Conservation (phyloP, 345 rosid species). For the Brassica incana region DNA sequence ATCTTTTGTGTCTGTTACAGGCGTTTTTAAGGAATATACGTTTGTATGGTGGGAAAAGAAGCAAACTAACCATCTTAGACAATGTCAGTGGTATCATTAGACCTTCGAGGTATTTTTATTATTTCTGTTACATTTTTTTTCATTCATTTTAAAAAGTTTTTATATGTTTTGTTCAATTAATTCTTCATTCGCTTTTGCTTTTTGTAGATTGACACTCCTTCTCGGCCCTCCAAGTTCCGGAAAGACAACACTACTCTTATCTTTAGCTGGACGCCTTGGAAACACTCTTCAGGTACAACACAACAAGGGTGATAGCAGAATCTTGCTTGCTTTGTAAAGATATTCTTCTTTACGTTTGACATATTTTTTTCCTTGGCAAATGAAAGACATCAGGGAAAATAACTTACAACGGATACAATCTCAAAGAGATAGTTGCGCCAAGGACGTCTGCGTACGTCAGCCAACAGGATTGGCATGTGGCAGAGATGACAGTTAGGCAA, state of each 20-base stretch:
- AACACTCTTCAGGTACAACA: constrained; percentile 58
- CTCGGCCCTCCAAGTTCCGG: constrained; percentile 99
- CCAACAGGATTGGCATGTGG: constrained; percentile 90
- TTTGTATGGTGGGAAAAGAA: constrained; percentile 57
- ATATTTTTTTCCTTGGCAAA: constrained; percentile 20
- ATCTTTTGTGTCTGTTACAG: constrained; percentile 38
- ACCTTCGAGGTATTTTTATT: constrained; percentile 75
- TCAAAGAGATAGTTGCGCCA: constrained; percentile 82
- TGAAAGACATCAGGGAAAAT: constrained; percentile 76
- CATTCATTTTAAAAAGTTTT: background rate
- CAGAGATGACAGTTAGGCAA: constrained; percentile 96
- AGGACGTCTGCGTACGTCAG: constrained; percentile 93
- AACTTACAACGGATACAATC: constrained; percentile 75
- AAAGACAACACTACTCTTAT: constrained; percentile 86
- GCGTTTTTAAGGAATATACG: constrained; percentile 64
- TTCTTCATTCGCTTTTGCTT: background rate
- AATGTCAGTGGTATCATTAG: constrained; percentile 72
- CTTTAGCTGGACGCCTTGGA: constrained; percentile 91
- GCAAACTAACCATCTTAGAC: constrained; percentile 84
- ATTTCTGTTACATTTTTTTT: background rate
- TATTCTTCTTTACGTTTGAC: background rate
- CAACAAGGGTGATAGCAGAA: background rate
- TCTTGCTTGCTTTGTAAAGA: background rate
- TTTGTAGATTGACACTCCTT: constrained; percentile 73
- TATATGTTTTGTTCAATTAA: constrained; percentile 1